Conservation (phyloP, 2,329 filamentous ascomycete genomes). For the Botrytis fragariae region DNA sequence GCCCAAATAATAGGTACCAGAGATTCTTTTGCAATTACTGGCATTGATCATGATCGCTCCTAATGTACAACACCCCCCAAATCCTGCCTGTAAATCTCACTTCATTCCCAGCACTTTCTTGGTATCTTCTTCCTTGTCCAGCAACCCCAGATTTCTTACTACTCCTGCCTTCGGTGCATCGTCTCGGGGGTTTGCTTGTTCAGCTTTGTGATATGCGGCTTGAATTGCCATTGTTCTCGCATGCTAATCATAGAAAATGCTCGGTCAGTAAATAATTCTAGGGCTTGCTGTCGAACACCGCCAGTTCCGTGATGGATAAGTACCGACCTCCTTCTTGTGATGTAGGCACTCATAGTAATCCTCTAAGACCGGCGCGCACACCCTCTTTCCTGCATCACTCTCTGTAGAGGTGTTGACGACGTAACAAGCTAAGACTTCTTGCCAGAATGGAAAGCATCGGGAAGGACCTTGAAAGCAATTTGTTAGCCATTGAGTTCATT, state of each 20-base stretch:
- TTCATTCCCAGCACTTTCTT: constrained; percentile 50
- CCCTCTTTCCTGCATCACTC: constrained; percentile 77
- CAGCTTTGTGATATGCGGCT: constrained; percentile 77
- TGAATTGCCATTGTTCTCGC: constrained; percentile 77
- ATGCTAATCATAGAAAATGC: constrained; percentile 47
- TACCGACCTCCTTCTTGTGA: constrained; percentile 92
- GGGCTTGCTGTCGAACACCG: not conserved
- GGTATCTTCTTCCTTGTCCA: constrained; percentile 81
- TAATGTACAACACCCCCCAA: constrained; percentile 35
- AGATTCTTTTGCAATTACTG: constrained; percentile 1
- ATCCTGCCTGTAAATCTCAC: constrained; percentile 26
- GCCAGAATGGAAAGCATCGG: constrained; percentile 99
- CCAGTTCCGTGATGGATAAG: not conserved
- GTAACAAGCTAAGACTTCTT: constrained; percentile 97
- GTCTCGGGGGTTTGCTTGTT: constrained; percentile 72
- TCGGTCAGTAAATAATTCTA: constrained; percentile 1
- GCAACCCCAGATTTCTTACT: constrained; percentile 80
- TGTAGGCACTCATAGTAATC: constrained; percentile 99
- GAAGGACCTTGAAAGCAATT: constrained; percentile 37
- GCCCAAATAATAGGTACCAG: not conserved
- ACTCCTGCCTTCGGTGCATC: constrained; percentile 78
- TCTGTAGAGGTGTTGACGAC: constrained; percentile 85
- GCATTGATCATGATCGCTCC: constrained; percentile 22
- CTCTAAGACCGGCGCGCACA: constrained; percentile 81
- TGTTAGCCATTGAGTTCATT: constrained; percentile 30